phyloP scores from a whole-genome alignment of 306 rosid genomes.

The peach (Prunus persica) region Prunus_persica_NCBIv2 NC_034016.1:19131001-19131500 shows the following conservation, averaged over 20 bases:
- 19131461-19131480: no score
- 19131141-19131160: conserved; percentile 4
- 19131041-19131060: conserved; percentile 79
- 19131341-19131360: neutral
- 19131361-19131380: neutral
- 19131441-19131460: neutral
- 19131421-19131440: neutral
- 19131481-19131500: neutral
- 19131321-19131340: conserved; percentile 60
- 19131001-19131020: conserved; percentile 78
- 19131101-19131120: neutral
- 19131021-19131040: conserved; percentile 77
- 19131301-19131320: conserved; percentile 49
- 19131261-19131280: conserved; percentile 92
- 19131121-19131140: conserved; percentile 16
- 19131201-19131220: conserved; percentile 82
- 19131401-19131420: neutral
- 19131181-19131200: conserved; percentile 50
- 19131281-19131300: conserved; percentile 56
- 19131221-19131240: conserved; percentile 80
- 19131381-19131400: neutral
- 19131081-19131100: neutral
- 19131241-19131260: conserved; percentile 79
- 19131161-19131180: conserved; percentile 65
- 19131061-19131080: conserved; percentile 54